phyloP scores from a whole-genome alignment of 1,139 yeast genomes.

The Torulaspora globosa region DNA sequence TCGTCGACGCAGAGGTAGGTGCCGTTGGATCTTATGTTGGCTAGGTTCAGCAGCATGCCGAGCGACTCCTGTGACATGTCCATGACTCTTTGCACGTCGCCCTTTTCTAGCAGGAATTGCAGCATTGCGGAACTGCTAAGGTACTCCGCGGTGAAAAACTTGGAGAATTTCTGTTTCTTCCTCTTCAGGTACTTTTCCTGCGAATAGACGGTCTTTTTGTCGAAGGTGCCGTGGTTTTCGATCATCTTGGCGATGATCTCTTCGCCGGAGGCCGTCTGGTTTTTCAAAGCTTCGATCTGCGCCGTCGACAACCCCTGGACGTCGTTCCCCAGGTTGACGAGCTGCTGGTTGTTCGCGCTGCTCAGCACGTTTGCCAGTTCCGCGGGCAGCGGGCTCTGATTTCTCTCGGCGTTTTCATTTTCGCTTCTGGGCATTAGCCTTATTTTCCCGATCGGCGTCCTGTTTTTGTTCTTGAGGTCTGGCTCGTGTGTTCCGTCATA shows the following conservation, averaged over 20 bases:
- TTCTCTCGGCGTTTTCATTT: constrained; percentile 35
- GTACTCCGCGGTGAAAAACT: constrained; percentile 78
- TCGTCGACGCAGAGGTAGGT: constrained; percentile 84
- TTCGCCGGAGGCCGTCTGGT: constrained; percentile 67
- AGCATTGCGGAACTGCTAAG: constrained; percentile 73
- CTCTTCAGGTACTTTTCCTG: constrained; percentile 89
- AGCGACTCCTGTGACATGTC: constrained; percentile 82
- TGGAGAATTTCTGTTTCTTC: constrained; percentile 84
- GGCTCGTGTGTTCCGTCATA: constrained; percentile 45
- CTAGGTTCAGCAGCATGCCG: constrained; percentile 70
- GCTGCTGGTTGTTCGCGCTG: constrained; percentile 64
- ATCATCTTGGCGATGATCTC: constrained; percentile 77
- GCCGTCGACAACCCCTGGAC: constrained; percentile 69
- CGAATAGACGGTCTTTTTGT: constrained; percentile 81
- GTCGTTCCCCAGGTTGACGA: constrained; percentile 67
- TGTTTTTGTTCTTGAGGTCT: constrained; percentile 26
- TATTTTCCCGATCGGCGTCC: constrained; percentile 32
- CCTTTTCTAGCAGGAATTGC: constrained; percentile 66
- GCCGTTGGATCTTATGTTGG: constrained; percentile 85
- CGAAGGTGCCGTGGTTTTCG: constrained; percentile 79
- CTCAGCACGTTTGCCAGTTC: constrained; percentile 39
- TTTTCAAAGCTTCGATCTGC: constrained; percentile 78
- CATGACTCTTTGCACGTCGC: constrained; percentile 67
- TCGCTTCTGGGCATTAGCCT: constrained; percentile 25
- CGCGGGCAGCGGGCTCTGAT: constrained; percentile 16